Evolutionary conservation across 805 yeast species (phyloP).

Genomic region (Candida boleticola): DNA sequence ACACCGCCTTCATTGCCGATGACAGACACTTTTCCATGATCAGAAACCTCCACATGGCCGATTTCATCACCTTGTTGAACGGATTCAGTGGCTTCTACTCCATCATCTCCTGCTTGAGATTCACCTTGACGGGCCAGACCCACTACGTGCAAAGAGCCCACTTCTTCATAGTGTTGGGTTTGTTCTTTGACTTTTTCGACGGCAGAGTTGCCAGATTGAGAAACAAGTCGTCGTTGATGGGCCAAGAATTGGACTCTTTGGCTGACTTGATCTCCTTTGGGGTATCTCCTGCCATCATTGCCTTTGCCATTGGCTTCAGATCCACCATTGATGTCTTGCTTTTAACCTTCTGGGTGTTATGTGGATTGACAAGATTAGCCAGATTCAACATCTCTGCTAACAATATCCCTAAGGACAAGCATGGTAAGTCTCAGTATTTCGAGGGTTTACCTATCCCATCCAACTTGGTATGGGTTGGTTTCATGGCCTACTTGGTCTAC

Average conservation of each 20-base stretch:
- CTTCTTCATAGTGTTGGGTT: constrained; percentile 83
- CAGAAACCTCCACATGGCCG: constrained; percentile 90
- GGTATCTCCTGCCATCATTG: constrained; percentile 92
- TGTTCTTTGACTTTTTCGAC: constrained; percentile 94
- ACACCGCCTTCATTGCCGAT: constrained; percentile 77
- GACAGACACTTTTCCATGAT: constrained; percentile 82
- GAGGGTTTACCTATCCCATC: constrained; percentile 98
- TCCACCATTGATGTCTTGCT: constrained; percentile 76
- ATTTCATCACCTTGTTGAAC: constrained; percentile 89
- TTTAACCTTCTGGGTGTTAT: constrained; percentile 80
- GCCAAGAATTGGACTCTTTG: constrained; percentile 94
- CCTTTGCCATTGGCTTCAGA: constrained; percentile 87
- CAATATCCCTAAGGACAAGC: constrained; percentile 83
- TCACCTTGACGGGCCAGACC: constrained; percentile 63
- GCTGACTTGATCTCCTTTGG: constrained; percentile 95
- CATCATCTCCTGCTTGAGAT: constrained; percentile 80
- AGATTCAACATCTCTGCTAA: constrained; percentile 94
- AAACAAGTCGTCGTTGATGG: constrained; percentile 88
- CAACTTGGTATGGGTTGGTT: constrained; percentile 66
- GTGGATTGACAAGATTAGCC: constrained; percentile 92
- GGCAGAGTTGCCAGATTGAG: constrained; percentile 96
- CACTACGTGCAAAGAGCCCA: constrained; percentile 85
- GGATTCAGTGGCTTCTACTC: constrained; percentile 94
- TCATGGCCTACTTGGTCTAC: constrained; percentile 69
- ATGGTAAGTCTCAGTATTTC: constrained; percentile 86